Evolutionary conservation across 2,329 filamentous ascomycete species (phyloP), one percentile per base, ranked within the genome.

Genomic region (Fusarium gaditjirri): DNA sequence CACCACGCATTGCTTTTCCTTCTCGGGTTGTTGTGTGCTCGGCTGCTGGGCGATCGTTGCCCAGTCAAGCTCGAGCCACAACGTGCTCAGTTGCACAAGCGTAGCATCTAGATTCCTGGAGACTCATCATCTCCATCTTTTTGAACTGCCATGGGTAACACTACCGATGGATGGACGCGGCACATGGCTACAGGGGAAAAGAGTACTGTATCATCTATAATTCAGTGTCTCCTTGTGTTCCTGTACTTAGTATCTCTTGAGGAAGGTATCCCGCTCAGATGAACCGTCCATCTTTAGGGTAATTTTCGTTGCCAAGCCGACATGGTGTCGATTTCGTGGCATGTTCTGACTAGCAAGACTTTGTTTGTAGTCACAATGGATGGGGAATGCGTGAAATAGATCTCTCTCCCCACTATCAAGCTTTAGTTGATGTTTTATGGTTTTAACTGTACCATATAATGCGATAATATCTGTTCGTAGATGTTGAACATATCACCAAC

Each of bases 91-190:
- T 70, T 47, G 65, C 56, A 75, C 71, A 66, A 41, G 60, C 60
- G 73, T 74, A 49, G 59, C 71, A 53, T 70, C 71, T 71, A 68
- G 68, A 72, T 74, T 63, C 44, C 35, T 42, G 44, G 49, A 52
- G 50, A 43, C 61, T 57, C 57, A 72, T 64, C 56, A 47, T 54
- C 46, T 60, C 41, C 57, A 44, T 62, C 60, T 64, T 42, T 65
- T 65, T 64, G 61, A 74, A 41, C 47, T 62, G 41, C 59, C 65
- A 68, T 58, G 36, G 27, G 71, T 75, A 35, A 42, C 73, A 65
- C 62, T 58, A 33, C 52, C 49, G 52, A 70, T 69, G 63, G 55
- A 53, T 69, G 46, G 46, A 58, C 56, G 46, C 42, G 50, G 55
- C 58, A 73, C 61, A 70, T 71, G 68, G 55, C 49, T 60, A 47